Base-by-base conservation (phyloP, 2,329 filamentous ascomycete species). In the Setomelanomma holmii region DNA sequence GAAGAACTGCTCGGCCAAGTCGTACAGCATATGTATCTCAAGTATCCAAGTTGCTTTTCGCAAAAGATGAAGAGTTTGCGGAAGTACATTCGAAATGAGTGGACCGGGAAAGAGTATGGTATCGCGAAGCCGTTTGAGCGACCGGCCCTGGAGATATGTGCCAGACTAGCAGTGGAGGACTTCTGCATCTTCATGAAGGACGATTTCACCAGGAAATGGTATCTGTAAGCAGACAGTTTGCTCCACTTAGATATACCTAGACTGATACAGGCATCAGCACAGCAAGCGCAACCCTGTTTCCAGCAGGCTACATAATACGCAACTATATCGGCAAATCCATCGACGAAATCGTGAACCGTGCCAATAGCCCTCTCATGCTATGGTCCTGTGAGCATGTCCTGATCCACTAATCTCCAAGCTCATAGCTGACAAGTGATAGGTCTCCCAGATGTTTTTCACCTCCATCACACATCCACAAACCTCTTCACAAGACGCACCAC, bases 231-330 rank as follows among this genome's bases (percentile, higher is more conserved):
- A 10, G 8, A 17, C 17, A 11, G 5, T 16, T 7, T 8, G 19
- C 10, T 16, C n/a, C 12, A 10, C 17, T n/a, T 19, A 19, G 35
- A n/a, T 4, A 5, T 4, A 16, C 14, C 36, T 41, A 40, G 19
- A 49, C 35, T 17, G 22, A 4, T n/a, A 30, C 7, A 14, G 42
- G 24, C 14, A 22, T 30, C 35, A 81, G 79, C 22, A 73, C 76
- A 47, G 81, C 81, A 20, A 80, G 79, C 40, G 81, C 81, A 4
- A 83, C 79, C 12, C 68, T 83, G 4, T 83, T 83, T 56, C 82
- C 81, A 1, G 78, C 80, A 0, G 82, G 82, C 6, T 84, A 80
- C 80, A 76, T 76, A 19, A 73, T 83, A 11, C 66, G 76, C 34
- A 71, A 78, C 39, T 75, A 80, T 21, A 80, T 84, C 39, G 81